These are phyloP conservation scores for Ettlia oleoabundans DNA, from an alignment of 139 green algal genomes.

Conservation along the genomic window DNA sequence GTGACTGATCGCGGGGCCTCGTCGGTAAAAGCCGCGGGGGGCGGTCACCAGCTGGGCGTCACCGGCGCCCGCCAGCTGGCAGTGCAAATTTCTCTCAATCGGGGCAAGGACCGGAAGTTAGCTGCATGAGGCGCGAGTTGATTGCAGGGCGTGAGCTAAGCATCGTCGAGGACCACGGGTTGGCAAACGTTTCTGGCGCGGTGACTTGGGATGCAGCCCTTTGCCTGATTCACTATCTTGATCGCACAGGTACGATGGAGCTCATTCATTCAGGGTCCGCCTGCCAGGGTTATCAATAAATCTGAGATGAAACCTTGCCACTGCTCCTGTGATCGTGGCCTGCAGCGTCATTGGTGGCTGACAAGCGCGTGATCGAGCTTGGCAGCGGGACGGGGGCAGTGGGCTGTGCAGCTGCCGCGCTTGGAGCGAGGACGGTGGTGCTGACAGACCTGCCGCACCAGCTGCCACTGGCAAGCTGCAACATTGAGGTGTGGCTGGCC, in stretches of 20 bases:
- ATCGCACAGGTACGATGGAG: background rate
- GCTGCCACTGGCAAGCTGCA: slow-evolving; percentile 29
- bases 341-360: background rate
- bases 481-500: slow-evolving; percentile 55
- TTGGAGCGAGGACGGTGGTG: slow-evolving; percentile 37
- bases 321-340: background rate
- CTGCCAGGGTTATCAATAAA: too few species aligned
- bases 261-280: background rate
- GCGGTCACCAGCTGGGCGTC: too few species aligned
- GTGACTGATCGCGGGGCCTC: too few species aligned
- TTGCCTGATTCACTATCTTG: slow-evolving; percentile 27
- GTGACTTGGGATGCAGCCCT: slow-evolving; percentile 52
- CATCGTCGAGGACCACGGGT: background rate
- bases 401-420: slow-evolving; percentile 42
- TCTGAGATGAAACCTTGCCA: too few species aligned
- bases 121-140: too few species aligned
- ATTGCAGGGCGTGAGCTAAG: too few species aligned
- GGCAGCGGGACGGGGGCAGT: slow-evolving; percentile 46
- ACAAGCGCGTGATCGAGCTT: slow-evolving; percentile 44
- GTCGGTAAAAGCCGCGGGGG: too few species aligned
- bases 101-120: too few species aligned
- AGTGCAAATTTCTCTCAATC: too few species aligned
- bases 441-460: slow-evolving; percentile 51
- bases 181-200: slow-evolving; percentile 40
- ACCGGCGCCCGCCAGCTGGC: too few species aligned